Evolutionary conservation across 441 rosid species (phyloP), one percentile per base, ranked within the genome.

Genomic region (Populus trichocarpa): DNA sequence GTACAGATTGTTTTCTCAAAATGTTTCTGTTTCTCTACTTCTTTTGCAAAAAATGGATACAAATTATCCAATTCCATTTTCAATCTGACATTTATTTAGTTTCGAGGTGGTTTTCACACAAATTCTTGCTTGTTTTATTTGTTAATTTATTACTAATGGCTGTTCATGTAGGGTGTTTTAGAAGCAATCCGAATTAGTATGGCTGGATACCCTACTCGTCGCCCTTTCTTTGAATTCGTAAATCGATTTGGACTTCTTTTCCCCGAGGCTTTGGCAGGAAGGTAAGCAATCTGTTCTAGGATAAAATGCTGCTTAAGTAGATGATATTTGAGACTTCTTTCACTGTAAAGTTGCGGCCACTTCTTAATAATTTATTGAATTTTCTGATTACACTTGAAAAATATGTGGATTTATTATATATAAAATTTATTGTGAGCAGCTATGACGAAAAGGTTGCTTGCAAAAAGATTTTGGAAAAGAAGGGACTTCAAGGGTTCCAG

Each of bases 101-200:
- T 72, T 35, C 65, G 32, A 72, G 22, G 32, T 70, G 67, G 75
- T 72, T 75, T 72, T 40, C 33, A 4, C 7, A 33, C 40, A 8
- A 22, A n/a, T 40, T 74, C 23, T 70, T 28, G 36, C 83, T 7
- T 7, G 10, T 36, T 36, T 66, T 40, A 5, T 33, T 59, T 50
- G 46, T 71, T 53, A 59, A 22, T 10, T 70, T 79, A 12, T 77
- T 61, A 77, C 69, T 74, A 57, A 76, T 61, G 71, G 75, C 69
- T 91, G 50, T 80, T 26, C 79, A 57, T 84, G 46, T 82, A 96
- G 98, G 99, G 99, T 86, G 99, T 96, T 83, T 82, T 96, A 75
- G 99, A 96, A 83, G 99, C 99, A 73, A 96, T 96, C 84, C 88
- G 98, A 89, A 96, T 96, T 82, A 96, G 99, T 77, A 90, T 95